Percentiles rank a stretch among this genome's conserved stretches.
phyloP scores from a whole-genome alignment of 257 asterid genomes.

The Sherardia arvensis region DNA sequence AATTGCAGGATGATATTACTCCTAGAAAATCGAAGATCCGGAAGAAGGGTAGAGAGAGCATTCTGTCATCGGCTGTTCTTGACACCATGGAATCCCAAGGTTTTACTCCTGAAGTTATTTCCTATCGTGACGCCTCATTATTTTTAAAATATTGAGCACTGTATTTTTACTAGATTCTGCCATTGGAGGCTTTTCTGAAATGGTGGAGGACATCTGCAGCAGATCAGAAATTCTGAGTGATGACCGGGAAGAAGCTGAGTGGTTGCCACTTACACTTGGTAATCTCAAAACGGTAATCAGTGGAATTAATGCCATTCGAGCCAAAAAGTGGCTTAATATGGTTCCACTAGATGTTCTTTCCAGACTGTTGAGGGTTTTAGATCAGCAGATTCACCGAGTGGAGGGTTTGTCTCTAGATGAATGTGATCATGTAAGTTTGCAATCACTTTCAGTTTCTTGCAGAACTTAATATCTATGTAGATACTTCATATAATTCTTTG shows the following conservation, averaged over 20 bases:
- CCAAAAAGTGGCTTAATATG: constrained; percentile 59
- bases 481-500: not conserved
- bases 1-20: constrained; percentile 57
- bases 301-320: constrained; percentile 66
- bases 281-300: constrained; percentile 70
- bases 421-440: constrained; percentile 66
- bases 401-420: constrained; percentile 88
- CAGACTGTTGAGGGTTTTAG: constrained; percentile 69
- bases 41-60: constrained; percentile 55
- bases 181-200: constrained; percentile 55
- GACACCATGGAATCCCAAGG: constrained; percentile 74
- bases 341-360: constrained; percentile 67
- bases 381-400: constrained; percentile 90
- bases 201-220: constrained; percentile 66
- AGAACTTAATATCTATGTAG: not conserved
- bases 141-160: constrained; percentile 4
- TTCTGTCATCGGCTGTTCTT: constrained; percentile 33
- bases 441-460: constrained; percentile 13
- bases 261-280: constrained; percentile 56
- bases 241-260: constrained; percentile 83
- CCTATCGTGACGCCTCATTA: not conserved
- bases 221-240: constrained; percentile 65
- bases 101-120: constrained; percentile 17
- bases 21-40: constrained; percentile 63
- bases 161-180: constrained; percentile 46